A percentile compares a stretch with the other conserved stretches of the same genome.
Conservation (phyloP, 768 basidiomycete species). For the Phaffia tasmanica region DNA sequence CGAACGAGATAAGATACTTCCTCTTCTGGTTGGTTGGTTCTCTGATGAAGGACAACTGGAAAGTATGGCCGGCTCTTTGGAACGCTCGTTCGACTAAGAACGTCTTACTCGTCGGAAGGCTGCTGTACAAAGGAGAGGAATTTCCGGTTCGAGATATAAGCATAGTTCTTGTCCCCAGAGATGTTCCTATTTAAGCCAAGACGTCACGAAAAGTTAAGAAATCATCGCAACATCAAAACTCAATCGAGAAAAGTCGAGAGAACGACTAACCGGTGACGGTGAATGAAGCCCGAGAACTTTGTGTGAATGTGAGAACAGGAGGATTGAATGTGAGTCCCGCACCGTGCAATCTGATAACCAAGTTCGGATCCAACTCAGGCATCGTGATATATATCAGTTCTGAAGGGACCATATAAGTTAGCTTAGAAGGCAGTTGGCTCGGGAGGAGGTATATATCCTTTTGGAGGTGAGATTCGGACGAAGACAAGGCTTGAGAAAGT, state of each 20-base stretch:
- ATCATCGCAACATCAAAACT: background rate
- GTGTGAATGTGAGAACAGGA: constrained; percentile 63
- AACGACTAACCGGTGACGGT: constrained; percentile 59
- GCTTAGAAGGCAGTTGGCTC: constrained; percentile 50
- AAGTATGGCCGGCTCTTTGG: constrained; percentile 72
- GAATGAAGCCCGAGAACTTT: constrained; percentile 73
- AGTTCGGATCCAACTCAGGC: constrained; percentile 67
- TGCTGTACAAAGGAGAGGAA: constrained; percentile 70
- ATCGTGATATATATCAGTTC: constrained; percentile 78
- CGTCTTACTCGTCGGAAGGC: constrained; percentile 64
- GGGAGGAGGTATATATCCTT: constrained; percentile 51
- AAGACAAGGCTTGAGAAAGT: constrained; percentile 56
- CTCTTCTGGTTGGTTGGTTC: constrained; percentile 46
- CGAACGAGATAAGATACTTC: constrained; percentile 89
- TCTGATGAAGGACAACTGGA: constrained; percentile 71
- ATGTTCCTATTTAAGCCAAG: constrained; percentile 36
- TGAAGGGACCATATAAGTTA: constrained; percentile 80
- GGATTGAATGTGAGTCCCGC: constrained; percentile 85
- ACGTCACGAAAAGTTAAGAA: background rate
- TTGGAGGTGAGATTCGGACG: constrained; percentile 37
- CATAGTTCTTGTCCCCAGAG: constrained; percentile 69
- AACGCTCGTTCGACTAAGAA: constrained; percentile 75
- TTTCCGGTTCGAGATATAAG: constrained; percentile 72
- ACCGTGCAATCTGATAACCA: constrained; percentile 61
- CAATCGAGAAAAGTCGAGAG: background rate